Evolutionary conservation across 2,329 filamentous ascomycete species (phyloP), one percentile per base, ranked within the genome.

Genomic region (Neospermospora avenae): DNA sequence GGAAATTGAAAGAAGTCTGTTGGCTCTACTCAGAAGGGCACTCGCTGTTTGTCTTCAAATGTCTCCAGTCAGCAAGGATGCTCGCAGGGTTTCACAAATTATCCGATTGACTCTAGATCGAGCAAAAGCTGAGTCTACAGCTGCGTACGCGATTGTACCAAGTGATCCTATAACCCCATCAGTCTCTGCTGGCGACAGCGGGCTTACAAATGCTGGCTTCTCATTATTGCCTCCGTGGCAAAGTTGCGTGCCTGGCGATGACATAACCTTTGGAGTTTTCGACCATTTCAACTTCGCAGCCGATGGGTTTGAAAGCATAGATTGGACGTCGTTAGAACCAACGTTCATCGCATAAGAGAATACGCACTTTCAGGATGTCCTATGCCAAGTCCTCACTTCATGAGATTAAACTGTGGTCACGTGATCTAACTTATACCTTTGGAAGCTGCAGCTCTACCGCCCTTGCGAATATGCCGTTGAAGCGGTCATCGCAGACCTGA

Each of bases 391-490:
- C 34, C n/a, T 49, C 25, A n/a, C 20, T 34, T 39, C 37, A 39
- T 39, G 7, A 3, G 11, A 3, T 16, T 4, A 39, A 13, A 16
- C 37, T n/a, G 2, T 4, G 7, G 16, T 5, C 37, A 39, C 37
- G 37, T 39, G 37, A 39, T n/a, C 18, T 39, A 3, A 7, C 14
- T 16, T n/a, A n/a, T n/a, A 86, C 56, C 88, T 90, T 66, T 81
- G 84, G 0, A 85, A 93, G 67, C 74, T 95, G 22, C 91, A 91
- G 69, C 74, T 93, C n/a, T 81, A 81, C 61, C 80, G 83, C 24
- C 69, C 81, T 7, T 73, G 76, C 60, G 90, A 96, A 71, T 91
- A 93, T 73, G 85, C 63, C 2, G 60, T 64, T 2, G 58, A 58
- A 35, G 64, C 58, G 25, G 28, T 61, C 16, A 39, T 63, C 22